Percentiles rank a stretch among this genome's conserved stretches.
Evolutionary conservation across 2,329 filamentous ascomycete species (phyloP).

Genomic region (Stachybotrys echinatus): DNA sequence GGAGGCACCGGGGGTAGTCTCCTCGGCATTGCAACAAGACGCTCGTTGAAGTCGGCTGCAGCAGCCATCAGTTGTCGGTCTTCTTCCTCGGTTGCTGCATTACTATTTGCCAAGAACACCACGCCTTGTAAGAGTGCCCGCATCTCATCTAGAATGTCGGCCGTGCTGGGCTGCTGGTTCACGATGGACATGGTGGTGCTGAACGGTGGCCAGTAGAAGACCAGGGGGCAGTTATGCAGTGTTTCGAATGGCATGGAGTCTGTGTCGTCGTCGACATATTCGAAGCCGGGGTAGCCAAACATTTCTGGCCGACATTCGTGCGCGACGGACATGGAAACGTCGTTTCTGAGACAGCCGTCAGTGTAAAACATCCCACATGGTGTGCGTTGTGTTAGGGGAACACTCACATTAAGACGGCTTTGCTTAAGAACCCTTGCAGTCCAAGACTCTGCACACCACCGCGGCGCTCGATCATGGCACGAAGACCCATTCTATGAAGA

Average conservation of each 20-base stretch:
- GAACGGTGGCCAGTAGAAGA: constrained; percentile 37
- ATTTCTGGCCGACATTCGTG: constrained; percentile 39
- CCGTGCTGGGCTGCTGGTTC: constrained; percentile 39
- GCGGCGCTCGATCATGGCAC: constrained; percentile 40
- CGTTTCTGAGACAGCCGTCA: constrained; percentile 27
- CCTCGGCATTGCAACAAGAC: not conserved
- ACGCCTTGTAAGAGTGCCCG: constrained; percentile 34
- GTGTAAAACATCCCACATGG: not conserved
- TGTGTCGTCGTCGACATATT: constrained; percentile 27
- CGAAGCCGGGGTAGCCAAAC: constrained; percentile 33
- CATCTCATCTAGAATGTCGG: constrained; percentile 46
- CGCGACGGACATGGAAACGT: constrained; percentile 41
- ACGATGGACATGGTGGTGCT: constrained; percentile 32
- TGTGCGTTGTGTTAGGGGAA: not conserved
- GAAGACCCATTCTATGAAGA: constrained; percentile 40
- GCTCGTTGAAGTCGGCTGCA: not conserved
- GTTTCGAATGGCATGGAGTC: constrained; percentile 34
- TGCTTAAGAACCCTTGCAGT: constrained; percentile 40
- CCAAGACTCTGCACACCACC: constrained; percentile 41
- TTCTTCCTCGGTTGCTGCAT: not conserved
- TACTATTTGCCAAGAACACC: not conserved
- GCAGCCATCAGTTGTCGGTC: not conserved
- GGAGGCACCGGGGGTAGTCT: not conserved
- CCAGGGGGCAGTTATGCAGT: constrained; percentile 42
- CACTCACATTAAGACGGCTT: constrained; percentile 26